Percentiles rank a stretch among this genome's conserved stretches.
phyloP scores from a whole-genome alignment of 208 protist genomes.

The Trypanosomatidae sp. region DNA sequence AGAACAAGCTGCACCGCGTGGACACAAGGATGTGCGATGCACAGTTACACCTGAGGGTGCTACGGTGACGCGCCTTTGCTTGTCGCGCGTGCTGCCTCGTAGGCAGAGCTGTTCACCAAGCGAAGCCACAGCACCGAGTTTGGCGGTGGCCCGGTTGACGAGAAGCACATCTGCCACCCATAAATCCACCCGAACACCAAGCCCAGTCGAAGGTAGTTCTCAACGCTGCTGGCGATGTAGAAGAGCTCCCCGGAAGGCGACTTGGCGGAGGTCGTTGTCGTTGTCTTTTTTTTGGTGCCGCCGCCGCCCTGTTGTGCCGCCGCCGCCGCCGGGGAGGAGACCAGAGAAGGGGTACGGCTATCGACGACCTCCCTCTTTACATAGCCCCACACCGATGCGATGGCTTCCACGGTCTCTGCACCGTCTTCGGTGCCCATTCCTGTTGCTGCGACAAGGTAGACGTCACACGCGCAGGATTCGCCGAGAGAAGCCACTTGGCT shows the following conservation, averaged over 20 bases:
- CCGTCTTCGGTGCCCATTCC: neutral
- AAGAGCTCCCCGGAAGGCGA: constrained; percentile 44
- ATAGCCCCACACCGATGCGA: constrained; percentile 27
- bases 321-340: neutral
- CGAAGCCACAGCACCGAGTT: constrained; percentile 59
- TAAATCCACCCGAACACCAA: constrained; percentile 71
- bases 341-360: neutral
- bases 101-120: constrained; percentile 38
- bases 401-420: neutral
- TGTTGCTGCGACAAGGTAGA: constrained; percentile 20
- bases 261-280: neutral
- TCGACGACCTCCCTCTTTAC: neutral
- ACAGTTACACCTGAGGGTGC: neutral
- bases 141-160: constrained; percentile 34
- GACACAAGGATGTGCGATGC: neutral
- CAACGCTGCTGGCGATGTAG: constrained; percentile 48
- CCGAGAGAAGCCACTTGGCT: constrained; percentile 15
- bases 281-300: neutral
- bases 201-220: constrained; percentile 65
- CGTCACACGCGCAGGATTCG: constrained; percentile 21
- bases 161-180: constrained; percentile 79
- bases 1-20: neutral
- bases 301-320: neutral
- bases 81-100: constrained; percentile 10
- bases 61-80: constrained; percentile 13